Conservation (phyloP, 2,329 filamentous ascomycete species). For the Tolypocladium pustulatum region DNA sequence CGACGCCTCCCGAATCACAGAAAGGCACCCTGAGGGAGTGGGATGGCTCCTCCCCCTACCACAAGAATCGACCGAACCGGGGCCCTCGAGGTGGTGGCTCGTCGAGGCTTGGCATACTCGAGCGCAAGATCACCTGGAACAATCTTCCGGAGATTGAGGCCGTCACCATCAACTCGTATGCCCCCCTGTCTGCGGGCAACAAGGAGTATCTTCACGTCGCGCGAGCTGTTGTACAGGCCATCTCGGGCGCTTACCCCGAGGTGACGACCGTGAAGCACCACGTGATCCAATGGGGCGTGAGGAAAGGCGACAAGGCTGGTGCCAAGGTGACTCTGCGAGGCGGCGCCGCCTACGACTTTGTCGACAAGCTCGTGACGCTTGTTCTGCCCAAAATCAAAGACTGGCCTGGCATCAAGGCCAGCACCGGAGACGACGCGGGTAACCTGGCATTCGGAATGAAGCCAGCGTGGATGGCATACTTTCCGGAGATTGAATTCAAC, state of each 20-base stretch:
- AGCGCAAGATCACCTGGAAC: slow-evolving; percentile 65
- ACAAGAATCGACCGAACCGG: slow-evolving; percentile 78
- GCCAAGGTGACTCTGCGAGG: slow-evolving; percentile 70
- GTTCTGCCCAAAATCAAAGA: slow-evolving; percentile 95
- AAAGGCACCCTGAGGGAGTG: slow-evolving; percentile 67
- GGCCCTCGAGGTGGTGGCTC: slow-evolving; percentile 64
- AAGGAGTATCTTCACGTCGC: slow-evolving; percentile 71
- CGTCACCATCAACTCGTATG: slow-evolving; percentile 68
- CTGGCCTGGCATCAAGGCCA: slow-evolving; percentile 59
- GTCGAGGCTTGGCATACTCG: slow-evolving; percentile 59
- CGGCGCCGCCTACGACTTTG: slow-evolving; percentile 77
- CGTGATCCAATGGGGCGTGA: slow-evolving; percentile 66
- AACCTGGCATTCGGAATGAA: slow-evolving; percentile 78
- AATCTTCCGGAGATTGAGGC: slow-evolving; percentile 77
- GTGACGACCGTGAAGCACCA: slow-evolving; percentile 60
- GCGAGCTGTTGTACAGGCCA: slow-evolving; percentile 73
- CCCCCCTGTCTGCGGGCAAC: slow-evolving; percentile 60
- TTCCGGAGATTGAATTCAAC: slow-evolving; percentile 91
- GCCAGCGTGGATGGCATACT: slow-evolving; percentile 65
- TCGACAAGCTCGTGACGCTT: slow-evolving; percentile 81
- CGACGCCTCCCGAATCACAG: slow-evolving; percentile 32
- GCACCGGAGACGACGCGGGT: slow-evolving; percentile 74
- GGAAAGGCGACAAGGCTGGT: slow-evolving; percentile 59
- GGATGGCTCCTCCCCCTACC: slow-evolving; percentile 88
- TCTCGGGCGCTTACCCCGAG: slow-evolving; percentile 65